Percentiles rank a stretch among this genome's conserved stretches.
Evolutionary conservation across 768 basidiomycete species (phyloP).

Genomic region (Rhizopogon sp.): DNA sequence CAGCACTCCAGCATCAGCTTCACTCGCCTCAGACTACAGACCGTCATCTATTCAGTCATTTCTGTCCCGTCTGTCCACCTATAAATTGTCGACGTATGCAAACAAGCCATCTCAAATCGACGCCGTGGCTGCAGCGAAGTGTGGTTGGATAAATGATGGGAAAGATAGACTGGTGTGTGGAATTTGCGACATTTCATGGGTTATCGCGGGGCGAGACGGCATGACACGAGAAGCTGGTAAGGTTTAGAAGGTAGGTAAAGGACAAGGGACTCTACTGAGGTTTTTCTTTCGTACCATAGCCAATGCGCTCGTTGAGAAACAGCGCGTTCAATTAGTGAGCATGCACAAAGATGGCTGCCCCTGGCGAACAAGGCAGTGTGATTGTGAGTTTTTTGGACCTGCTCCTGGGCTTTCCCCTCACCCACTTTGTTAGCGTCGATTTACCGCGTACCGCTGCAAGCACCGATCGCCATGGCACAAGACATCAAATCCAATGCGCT

Average conservation of each 20-base stretch:
- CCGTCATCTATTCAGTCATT: conserved; percentile 76
- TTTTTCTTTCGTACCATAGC: conserved; percentile 33
- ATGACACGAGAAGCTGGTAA: conserved; percentile 74
- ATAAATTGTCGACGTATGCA: conserved; percentile 73
- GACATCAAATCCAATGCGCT: conserved; percentile 55
- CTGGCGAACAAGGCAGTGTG: conserved; percentile 79
- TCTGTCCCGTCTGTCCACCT: conserved; percentile 68
- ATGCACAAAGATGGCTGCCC: conserved; percentile 81
- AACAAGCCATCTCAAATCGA: conserved; percentile 73
- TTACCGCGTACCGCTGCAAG: conserved; percentile 68
- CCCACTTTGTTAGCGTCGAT: conserved; percentile 45
- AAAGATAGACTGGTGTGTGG: conserved; percentile 76
- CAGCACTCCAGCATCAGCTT: conserved; percentile 17
- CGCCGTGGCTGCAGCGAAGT: conserved; percentile 75
- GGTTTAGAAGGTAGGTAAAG: conserved; percentile 29
- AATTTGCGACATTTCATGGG: conserved; percentile 70
- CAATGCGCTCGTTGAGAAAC: conserved; percentile 68
- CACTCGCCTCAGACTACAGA: conserved; percentile 54
- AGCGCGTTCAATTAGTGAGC: conserved; percentile 56
- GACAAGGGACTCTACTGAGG: conserved; percentile 10
- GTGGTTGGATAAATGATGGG: conserved; percentile 81
- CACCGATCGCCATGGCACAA: conserved; percentile 57
- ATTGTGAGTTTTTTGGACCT: conserved; percentile 42
- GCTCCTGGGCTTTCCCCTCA: conserved; percentile 1
- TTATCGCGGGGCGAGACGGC: conserved; percentile 63